These are phyloP conservation scores for Globisporangium solare DNA, from an alignment of 352 stramenopile genomes.

Conservation along the genomic window DNA sequence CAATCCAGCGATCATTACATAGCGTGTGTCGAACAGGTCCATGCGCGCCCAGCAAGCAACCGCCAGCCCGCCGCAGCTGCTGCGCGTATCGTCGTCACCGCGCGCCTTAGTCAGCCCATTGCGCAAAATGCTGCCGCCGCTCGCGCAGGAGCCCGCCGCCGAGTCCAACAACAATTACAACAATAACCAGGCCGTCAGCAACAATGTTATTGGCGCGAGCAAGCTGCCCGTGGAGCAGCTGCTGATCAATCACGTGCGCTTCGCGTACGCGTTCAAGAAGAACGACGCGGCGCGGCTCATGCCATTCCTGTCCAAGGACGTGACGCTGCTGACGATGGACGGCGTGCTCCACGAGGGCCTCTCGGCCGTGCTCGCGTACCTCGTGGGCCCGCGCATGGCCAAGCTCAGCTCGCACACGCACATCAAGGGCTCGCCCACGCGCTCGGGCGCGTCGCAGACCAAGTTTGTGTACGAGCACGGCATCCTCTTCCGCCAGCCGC, in stretches of 20 bases:
- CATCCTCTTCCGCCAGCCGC: conserved; percentile 56
- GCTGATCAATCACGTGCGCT: conserved; percentile 51
- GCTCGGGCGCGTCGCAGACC: conserved; percentile 46
- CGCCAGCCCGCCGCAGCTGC: too few species aligned
- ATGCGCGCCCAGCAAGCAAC: neutral
- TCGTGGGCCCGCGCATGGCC: conserved; percentile 63
- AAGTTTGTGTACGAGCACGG: conserved; percentile 74
- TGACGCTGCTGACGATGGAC: conserved; percentile 46
- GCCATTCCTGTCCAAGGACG: conserved; percentile 59
- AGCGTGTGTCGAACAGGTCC: neutral
- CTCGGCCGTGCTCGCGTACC: conserved; percentile 62
- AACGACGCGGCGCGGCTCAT: conserved; percentile 68
- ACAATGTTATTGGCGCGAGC: neutral
- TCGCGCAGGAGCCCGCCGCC: neutral
- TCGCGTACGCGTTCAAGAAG: conserved; percentile 66
- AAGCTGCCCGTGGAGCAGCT: conserved; percentile 36
- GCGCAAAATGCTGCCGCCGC: neutral
- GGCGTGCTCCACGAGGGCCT: conserved; percentile 36
- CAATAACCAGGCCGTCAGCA: conserved; percentile 2
- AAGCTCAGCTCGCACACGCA: conserved; percentile 65
- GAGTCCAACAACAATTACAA: neutral
- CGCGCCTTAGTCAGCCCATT: too few species aligned
- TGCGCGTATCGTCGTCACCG: neutral
- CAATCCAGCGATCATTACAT: neutral
- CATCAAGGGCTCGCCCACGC: conserved; percentile 53